Conservation (phyloP, 106 monocot genomes). For the Dioscorea dumetorum region DNA sequence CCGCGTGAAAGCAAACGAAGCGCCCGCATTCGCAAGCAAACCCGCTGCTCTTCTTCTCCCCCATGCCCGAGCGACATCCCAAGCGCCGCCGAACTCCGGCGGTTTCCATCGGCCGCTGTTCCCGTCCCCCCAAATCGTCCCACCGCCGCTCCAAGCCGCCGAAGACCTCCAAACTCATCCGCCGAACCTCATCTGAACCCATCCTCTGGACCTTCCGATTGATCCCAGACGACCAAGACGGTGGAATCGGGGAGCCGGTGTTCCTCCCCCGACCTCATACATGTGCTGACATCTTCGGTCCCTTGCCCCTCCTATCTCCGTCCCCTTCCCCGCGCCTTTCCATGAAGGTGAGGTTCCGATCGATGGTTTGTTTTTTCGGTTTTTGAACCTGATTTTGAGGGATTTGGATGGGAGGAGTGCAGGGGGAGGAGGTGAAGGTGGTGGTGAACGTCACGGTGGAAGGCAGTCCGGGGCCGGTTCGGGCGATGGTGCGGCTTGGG, state of each 20-base stretch:
- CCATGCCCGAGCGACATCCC: slow-evolving; percentile 6
- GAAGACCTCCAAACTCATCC: background rate
- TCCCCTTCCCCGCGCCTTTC: slow-evolving; percentile 1
- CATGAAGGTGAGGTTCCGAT: slow-evolving; percentile 4
- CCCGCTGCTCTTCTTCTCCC: background rate
- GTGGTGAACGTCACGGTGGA: slow-evolving; percentile 86
- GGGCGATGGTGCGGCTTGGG: slow-evolving; percentile 59
- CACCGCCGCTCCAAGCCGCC: background rate
- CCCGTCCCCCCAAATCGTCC: background rate
- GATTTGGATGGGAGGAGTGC: background rate
- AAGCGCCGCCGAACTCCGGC: background rate
- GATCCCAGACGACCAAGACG: background rate
- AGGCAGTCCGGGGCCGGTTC: slow-evolving; percentile 80
- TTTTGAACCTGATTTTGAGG: background rate
- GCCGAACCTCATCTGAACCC: slow-evolving; percentile 35
- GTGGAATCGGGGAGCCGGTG: background rate
- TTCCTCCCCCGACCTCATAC: slow-evolving; percentile 4
- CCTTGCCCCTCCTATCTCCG: slow-evolving; percentile 2
- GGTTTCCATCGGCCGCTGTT: background rate
- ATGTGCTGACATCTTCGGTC: slow-evolving; percentile 8
- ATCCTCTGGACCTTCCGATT: slow-evolving; percentile 12
- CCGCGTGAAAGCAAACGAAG: no score
- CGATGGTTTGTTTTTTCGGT: background rate
- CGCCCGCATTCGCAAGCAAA: no score
- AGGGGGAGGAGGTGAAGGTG: slow-evolving; percentile 55